Conservation (phyloP, 2,329 filamentous ascomycete species). For the Botrytis galanthina region DNA sequence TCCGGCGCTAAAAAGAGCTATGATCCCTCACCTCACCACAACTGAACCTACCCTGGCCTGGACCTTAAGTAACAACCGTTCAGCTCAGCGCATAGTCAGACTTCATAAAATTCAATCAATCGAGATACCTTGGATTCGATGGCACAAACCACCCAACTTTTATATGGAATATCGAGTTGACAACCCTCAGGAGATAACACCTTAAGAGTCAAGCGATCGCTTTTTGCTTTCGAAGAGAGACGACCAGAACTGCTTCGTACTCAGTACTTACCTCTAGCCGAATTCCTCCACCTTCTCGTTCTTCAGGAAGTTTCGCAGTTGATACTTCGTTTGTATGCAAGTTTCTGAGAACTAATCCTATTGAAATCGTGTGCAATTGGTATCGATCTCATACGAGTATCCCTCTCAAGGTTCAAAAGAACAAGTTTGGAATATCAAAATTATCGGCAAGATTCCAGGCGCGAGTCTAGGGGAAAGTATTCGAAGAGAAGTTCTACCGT, state of each 20-base stretch:
- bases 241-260: background rate
- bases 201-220: background rate
- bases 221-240: background rate
- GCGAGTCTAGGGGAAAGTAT: background rate
- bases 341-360: background rate
- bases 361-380: background rate
- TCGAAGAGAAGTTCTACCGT: background rate
- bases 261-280: background rate
- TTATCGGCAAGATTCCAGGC: background rate
- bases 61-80: background rate
- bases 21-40: background rate
- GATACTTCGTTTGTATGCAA: background rate
- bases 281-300: background rate
- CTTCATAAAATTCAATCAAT: background rate
- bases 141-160: background rate
- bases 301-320: background rate
- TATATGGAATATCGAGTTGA: background rate
- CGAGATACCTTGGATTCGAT: background rate
- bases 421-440: background rate
- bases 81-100: background rate
- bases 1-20: slow-evolving; percentile 5
- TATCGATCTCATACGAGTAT: background rate
- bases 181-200: background rate
- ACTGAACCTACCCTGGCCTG: background rate
- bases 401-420: background rate